These are phyloP conservation scores for Colletotrichum coccodes DNA, from an alignment of 2,329 filamentous ascomycete genomes.

Conservation along the genomic window DNA sequence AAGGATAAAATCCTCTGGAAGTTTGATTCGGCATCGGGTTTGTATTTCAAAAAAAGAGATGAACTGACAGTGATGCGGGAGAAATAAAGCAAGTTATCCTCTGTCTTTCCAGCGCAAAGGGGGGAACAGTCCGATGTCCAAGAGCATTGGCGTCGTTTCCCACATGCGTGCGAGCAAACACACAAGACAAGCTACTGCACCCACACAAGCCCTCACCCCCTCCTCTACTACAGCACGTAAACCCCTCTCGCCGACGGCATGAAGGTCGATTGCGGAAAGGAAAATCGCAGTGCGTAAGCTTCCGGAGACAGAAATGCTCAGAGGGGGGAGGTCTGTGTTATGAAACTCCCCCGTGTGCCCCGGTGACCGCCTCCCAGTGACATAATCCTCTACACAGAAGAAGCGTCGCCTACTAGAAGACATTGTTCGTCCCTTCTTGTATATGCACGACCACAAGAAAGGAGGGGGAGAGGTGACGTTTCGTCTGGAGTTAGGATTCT, in stretches of 20 bases:
- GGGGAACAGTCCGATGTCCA: background rate
- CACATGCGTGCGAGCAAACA: background rate
- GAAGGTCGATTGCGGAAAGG: background rate
- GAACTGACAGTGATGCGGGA: no score
- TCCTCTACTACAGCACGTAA: background rate
- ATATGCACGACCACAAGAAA: background rate
- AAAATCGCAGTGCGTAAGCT: background rate
- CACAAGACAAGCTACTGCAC: constrained; percentile 16
- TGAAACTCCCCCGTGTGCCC: background rate
- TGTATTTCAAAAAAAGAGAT: background rate
- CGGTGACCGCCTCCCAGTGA: background rate
- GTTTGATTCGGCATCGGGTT: background rate
- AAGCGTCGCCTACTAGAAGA: background rate
- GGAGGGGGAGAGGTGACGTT: constrained; percentile 19
- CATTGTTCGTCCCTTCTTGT: background rate
- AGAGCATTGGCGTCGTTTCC: constrained; percentile 6
- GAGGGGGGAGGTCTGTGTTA: background rate
- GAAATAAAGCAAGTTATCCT: no score
- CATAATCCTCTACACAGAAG: background rate
- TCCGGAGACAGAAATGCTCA: no score
- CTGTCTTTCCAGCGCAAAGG: background rate
- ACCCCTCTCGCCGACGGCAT: background rate
- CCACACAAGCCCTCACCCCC: constrained; percentile 1
- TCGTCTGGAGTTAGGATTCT: constrained; percentile 16
- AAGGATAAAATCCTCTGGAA: no score